These are phyloP conservation scores for Coniella lustricola DNA, from an alignment of 2,329 filamentous ascomycete species.

Conservation along the genomic window DNA sequence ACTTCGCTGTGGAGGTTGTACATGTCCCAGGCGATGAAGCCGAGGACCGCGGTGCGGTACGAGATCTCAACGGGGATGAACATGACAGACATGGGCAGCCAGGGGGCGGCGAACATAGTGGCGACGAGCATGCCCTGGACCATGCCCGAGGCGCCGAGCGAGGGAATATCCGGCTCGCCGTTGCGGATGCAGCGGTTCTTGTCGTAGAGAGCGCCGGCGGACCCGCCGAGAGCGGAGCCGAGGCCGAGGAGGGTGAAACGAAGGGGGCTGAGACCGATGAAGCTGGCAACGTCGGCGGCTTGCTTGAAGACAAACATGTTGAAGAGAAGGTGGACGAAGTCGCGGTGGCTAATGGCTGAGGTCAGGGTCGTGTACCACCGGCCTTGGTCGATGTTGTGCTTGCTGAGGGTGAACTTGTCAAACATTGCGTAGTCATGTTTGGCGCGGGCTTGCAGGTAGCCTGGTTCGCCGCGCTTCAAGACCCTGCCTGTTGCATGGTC, in stretches of 20 bases:
- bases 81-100: constrained; percentile 16
- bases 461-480: background rate
- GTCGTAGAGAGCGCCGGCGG: constrained; percentile 16
- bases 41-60: constrained; percentile 14
- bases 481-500: background rate
- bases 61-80: constrained; percentile 18
- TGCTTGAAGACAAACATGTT: constrained; percentile 20
- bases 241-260: constrained; percentile 15
- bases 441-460: background rate
- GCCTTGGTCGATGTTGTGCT: constrained; percentile 18
- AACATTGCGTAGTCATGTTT: constrained; percentile 13
- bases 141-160: constrained; percentile 21
- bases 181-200: constrained; percentile 5
- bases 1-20: constrained; percentile 15
- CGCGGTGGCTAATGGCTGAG: constrained; percentile 19
- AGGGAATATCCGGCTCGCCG: constrained; percentile 4
- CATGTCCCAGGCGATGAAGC: constrained; percentile 18
- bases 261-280: constrained; percentile 14
- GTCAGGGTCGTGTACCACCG: constrained; percentile 21
- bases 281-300: constrained; percentile 9
- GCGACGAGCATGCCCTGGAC: constrained; percentile 19
- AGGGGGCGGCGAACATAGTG: constrained; percentile 15
- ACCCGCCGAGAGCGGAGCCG: constrained; percentile 18
- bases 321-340: constrained; percentile 16
- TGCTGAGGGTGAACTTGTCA: constrained; percentile 19